phyloP scores from a whole-genome alignment of 306 rosid genomes.

The Trifolium subterraneum region DNA sequence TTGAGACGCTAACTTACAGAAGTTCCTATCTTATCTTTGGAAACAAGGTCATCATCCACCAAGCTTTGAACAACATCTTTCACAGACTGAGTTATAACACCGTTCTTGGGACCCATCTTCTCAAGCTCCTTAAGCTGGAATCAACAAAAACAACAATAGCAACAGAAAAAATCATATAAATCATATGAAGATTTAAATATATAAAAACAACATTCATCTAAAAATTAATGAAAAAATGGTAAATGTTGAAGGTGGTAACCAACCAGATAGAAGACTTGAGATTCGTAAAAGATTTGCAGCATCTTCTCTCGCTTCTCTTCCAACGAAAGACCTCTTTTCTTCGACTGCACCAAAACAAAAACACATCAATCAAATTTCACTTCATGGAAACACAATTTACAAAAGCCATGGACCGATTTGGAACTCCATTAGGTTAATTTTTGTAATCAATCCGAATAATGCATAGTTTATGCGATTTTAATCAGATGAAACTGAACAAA shows the following conservation, averaged over 20 bases:
- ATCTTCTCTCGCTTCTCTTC: constrained; percentile 99
- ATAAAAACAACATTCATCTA: neutral
- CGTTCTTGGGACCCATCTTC: constrained; percentile 87
- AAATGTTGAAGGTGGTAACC: constrained; percentile 15
- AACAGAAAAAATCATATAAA: neutral
- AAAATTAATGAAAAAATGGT: neutral
- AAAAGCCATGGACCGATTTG: neutral
- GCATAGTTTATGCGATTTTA: neutral
- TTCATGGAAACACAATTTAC: constrained; percentile 2
- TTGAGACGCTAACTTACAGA: constrained; percentile 69
- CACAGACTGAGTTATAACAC: constrained; percentile 93
- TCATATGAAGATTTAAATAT: neutral
- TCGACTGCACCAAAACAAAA: constrained; percentile 60
- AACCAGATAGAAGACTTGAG: constrained; percentile 90
- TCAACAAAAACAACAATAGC: constrained; percentile 11
- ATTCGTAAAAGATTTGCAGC: constrained; percentile 91
- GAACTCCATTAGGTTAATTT: neutral
- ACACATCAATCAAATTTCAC: constrained; percentile 13
- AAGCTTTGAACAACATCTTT: constrained; percentile 94
- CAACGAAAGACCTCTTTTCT: constrained; percentile 94
- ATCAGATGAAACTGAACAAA: neutral
- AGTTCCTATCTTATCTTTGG: constrained; percentile 93
- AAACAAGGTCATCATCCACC: constrained; percentile 96
- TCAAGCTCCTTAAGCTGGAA: constrained; percentile 96
- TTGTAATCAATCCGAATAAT: neutral